Evolutionary conservation across 176 grass and related monocot species (phyloP), one percentile per base, ranked within the genome.

Genomic region (Raddia distichophylla): DNA sequence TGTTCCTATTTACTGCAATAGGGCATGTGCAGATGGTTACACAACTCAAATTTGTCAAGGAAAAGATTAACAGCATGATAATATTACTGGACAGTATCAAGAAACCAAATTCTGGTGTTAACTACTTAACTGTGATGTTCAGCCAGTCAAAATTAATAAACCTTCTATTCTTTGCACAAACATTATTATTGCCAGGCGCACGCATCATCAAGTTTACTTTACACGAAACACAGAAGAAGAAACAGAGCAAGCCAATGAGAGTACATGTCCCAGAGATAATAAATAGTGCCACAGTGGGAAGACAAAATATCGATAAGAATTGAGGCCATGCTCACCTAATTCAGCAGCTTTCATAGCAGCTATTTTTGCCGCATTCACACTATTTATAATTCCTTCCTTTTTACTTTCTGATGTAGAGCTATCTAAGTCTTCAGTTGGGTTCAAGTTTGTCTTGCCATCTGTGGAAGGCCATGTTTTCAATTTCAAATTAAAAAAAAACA

Each of bases 311-410:
- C 37, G 44, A 48, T 7, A 59, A 65, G 47, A 58, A 58, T 22
- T 47, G 8, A 81, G 57, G 16, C 0, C 52, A 64, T 61, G 34
- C 55, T 66, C 75, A 98, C 96, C 96, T 83, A 91, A 84, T 89
- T 98, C 88, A 49, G 92, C 96, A 86, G 93, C 96, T 90, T 90
- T 95, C 86, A 93, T 83, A 51, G 96, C 96, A 50, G 90, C 96
- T 82, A 87, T 62, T 95, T 93, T 98, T 76, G 96, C 92, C 67
- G 96, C 87, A 91, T 91, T 59, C 59, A 93, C 79, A 93, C 83
- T 76, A 66, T 49, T 82, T 71, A 70, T 51, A 47, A 50, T 58
- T 76, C 14, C 88, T 43, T 54, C 74, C 35, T 75, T 57, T 56
- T 55, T 64, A 60, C 22, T 83, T 32, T 40, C 49, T 40, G 79